Conservation (phyloP, 2,329 filamentous ascomycete genomes). For the Sclerotinia spermophila region DNA sequence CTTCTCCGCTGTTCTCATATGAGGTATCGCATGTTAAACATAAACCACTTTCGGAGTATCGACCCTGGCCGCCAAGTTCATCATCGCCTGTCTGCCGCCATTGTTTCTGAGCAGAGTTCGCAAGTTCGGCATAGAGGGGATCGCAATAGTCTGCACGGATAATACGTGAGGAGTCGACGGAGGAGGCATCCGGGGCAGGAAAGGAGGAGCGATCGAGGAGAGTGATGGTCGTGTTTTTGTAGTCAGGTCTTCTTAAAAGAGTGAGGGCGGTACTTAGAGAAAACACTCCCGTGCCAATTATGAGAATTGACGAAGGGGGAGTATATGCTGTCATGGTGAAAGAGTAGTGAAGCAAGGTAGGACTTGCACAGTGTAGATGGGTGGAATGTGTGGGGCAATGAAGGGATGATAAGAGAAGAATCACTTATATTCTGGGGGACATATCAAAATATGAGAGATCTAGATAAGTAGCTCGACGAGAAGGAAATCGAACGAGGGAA, state of each 20-base stretch:
- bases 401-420: neutral
- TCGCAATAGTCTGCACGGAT: constrained; percentile 77
- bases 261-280: constrained; percentile 65
- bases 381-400: neutral
- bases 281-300: constrained; percentile 60
- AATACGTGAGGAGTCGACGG: constrained; percentile 61
- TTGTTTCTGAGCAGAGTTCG: constrained; percentile 62
- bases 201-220: constrained; percentile 57
- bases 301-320: constrained; percentile 53
- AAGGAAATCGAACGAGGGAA: neutral
- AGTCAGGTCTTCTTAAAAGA: constrained; percentile 59
- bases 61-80: constrained; percentile 56
- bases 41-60: constrained; percentile 69
- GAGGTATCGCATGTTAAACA: constrained; percentile 55
- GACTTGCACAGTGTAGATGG: neutral
- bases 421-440: neutral
- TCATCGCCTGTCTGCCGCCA: constrained; percentile 57
- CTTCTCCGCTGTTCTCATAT: constrained; percentile 37
- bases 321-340: constrained; percentile 11
- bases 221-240: constrained; percentile 51
- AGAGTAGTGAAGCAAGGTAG: neutral
- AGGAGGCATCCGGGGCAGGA: constrained; percentile 56
- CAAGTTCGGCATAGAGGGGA: constrained; percentile 70
- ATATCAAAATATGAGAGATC: neutral
- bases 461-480: neutral